Percentiles rank a stretch among this genome's conserved stretches.
Conservation (phyloP, 495 filamentous ascomycete genomes). For the Lophiotrema nucula region DNA sequence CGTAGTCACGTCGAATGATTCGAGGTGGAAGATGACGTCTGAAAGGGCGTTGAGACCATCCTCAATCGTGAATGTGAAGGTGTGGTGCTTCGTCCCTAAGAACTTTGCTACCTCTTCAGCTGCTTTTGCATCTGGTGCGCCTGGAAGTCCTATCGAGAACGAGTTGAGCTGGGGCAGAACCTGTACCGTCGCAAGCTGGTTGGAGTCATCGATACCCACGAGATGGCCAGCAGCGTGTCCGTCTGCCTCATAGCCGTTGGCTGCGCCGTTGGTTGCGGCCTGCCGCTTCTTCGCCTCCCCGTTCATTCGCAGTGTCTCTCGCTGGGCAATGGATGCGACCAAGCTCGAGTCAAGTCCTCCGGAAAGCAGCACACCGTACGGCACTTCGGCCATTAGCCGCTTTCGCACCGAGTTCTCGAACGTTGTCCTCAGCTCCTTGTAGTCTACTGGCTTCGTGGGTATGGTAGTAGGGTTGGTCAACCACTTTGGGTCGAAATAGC, state of each 20-base stretch:
- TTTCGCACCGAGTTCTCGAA: slow-evolving; percentile 93
- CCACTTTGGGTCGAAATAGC: slow-evolving; percentile 91
- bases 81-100: slow-evolving; percentile 94
- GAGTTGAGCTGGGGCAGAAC: slow-evolving; percentile 92
- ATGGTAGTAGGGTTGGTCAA: slow-evolving; percentile 74
- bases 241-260: slow-evolving; percentile 39
- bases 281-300: slow-evolving; percentile 43
- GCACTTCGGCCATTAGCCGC: slow-evolving; percentile 96
- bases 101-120: slow-evolving; percentile 89
- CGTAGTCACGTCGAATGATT: slow-evolving; percentile 96
- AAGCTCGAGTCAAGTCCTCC: slow-evolving; percentile 94
- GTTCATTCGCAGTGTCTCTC: slow-evolving; percentile 78
- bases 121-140: slow-evolving; percentile 84
- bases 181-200: slow-evolving; percentile 86
- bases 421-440: slow-evolving; percentile 72
- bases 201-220: slow-evolving; percentile 89
- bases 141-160: slow-evolving; percentile 94
- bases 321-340: slow-evolving; percentile 91
- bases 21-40: slow-evolving; percentile 96
- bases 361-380: slow-evolving; percentile 92
- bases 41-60: slow-evolving; percentile 93
- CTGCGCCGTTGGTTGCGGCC: slow-evolving; percentile 45
- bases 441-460: slow-evolving; percentile 75
- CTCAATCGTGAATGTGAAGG: slow-evolving; percentile 96
- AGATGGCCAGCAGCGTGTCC: slow-evolving; percentile 61